Evolutionary conservation across 23 red algal species (phyloP).

Genomic region (Agarophyton chilense): DNA sequence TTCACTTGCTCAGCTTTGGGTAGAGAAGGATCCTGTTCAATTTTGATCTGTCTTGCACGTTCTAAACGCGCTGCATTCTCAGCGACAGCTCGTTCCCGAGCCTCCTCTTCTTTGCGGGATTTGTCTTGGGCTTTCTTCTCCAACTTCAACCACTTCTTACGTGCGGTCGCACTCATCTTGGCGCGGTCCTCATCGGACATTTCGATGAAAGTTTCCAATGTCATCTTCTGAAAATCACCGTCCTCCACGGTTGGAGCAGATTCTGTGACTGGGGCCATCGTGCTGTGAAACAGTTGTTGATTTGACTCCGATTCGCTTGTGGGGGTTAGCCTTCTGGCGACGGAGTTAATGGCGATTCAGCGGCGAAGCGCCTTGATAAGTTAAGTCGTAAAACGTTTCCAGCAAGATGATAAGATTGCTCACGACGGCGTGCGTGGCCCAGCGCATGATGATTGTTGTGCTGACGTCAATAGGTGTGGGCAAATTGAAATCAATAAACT

Average conservation of each 20-base stretch:
- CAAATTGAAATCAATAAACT: background rate
- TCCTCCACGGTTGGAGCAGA: background rate
- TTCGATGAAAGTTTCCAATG: constrained; percentile 70
- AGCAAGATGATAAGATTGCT: too few relatives aligned
- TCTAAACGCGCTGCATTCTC: constrained; percentile 76
- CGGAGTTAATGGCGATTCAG: too few relatives aligned
- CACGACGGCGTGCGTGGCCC: background rate
- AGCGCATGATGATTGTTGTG: background rate
- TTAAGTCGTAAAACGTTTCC: too few relatives aligned
- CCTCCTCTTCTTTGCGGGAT: constrained; percentile 76
- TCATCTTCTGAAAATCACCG: constrained; percentile 55
- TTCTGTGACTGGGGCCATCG: background rate
- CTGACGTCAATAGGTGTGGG: background rate
- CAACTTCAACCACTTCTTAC: constrained; percentile 75
- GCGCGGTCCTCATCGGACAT: constrained; percentile 62
- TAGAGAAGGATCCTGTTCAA: constrained; percentile 72
- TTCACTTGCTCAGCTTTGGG: constrained; percentile 62
- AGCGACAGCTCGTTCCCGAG: constrained; percentile 42
- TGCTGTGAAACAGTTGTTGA: background rate
- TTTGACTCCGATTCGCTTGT: background rate
- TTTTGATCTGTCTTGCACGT: constrained; percentile 69
- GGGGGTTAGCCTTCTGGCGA: too few relatives aligned
- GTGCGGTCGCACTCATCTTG: constrained; percentile 55
- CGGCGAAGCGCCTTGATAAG: too few relatives aligned
- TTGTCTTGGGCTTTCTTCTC: constrained; percentile 78